phyloP scores from a whole-genome alignment of 2,329 filamentous ascomycete species.

The Colletotrichum sojae region DNA sequence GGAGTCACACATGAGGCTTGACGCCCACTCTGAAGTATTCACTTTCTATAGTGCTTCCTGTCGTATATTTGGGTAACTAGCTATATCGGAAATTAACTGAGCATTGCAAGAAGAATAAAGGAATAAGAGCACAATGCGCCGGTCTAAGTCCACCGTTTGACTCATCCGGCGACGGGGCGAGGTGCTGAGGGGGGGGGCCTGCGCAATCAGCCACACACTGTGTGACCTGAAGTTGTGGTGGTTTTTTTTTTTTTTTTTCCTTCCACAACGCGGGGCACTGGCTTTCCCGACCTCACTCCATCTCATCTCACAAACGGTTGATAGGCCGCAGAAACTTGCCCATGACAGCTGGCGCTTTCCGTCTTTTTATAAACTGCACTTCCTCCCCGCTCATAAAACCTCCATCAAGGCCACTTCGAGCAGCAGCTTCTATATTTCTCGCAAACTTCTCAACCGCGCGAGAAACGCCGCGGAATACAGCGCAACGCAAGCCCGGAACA shows the following conservation, averaged over 20 bases:
- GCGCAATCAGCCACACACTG: not conserved
- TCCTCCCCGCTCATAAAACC: not conserved
- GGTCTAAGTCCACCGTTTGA: no score
- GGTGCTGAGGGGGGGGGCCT: not conserved
- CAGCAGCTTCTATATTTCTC: no score
- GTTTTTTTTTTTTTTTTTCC: not conserved
- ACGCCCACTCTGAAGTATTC: no score
- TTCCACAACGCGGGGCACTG: slow-evolving; percentile 2
- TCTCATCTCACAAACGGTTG: not conserved
- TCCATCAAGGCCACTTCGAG: no score
- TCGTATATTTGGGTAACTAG: no score
- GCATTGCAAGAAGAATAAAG: no score
- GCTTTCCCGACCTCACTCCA: not conserved
- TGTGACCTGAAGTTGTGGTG: not conserved
- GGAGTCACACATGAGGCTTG: slow-evolving; percentile 13
- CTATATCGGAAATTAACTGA: no score
- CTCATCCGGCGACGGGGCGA: no score
- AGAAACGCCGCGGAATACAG: not conserved
- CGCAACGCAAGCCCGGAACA: not conserved
- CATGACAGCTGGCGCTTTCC: not conserved
- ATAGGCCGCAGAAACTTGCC: not conserved
- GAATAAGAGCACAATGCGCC: no score
- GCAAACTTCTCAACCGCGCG: not conserved
- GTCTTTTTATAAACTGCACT: not conserved
- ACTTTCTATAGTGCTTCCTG: no score